A percentile compares a stretch with the other conserved stretches of the same genome.
These are phyloP conservation scores for Flaveria floridana DNA, from an alignment of 140 eudicot genomes.

Conservation along the genomic window DNA sequence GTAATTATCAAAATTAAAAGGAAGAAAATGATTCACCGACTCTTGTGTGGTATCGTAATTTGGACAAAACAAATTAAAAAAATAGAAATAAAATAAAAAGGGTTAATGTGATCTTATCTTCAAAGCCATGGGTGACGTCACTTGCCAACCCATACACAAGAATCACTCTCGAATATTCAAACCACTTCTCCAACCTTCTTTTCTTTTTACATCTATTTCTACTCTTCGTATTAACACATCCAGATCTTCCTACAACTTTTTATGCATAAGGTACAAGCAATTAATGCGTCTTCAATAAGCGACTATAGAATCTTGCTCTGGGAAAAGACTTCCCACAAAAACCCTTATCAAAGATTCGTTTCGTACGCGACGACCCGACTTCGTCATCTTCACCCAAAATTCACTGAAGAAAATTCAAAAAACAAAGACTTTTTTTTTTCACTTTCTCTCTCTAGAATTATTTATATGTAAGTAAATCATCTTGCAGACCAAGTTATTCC, in stretches of 20 bases:
- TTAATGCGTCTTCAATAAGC: accelerated
- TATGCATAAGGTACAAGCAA: not conserved
- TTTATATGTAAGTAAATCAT: constrained; percentile 20
- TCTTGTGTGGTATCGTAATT: too few species aligned
- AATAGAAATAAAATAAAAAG: too few species aligned
- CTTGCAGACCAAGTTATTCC: constrained; percentile 77
- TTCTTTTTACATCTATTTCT: constrained; percentile 13
- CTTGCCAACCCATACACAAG: constrained; percentile 48
- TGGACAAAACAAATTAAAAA: too few species aligned
- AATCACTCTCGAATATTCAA: constrained; percentile 65
- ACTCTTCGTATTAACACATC: not conserved
- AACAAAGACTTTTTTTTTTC: constrained; percentile 6
- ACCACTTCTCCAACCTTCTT: constrained; percentile 21
- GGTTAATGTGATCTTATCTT: constrained; percentile 57
- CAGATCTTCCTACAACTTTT: not conserved
- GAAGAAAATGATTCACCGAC: too few species aligned
- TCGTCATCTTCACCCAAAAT: constrained; percentile 40
- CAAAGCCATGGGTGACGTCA: constrained; percentile 40
- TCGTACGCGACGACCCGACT: constrained; percentile 93
- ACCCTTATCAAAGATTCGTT: constrained; percentile 49
- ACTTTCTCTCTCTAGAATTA: constrained; percentile 27
- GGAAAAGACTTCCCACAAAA: not conserved
- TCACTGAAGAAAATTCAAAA: not conserved
- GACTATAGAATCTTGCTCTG: not conserved
- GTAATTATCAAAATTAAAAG: too few species aligned